phyloP scores from a whole-genome alignment of 768 basidiomycete genomes.

The Hysterangium stoloniferum region DNA sequence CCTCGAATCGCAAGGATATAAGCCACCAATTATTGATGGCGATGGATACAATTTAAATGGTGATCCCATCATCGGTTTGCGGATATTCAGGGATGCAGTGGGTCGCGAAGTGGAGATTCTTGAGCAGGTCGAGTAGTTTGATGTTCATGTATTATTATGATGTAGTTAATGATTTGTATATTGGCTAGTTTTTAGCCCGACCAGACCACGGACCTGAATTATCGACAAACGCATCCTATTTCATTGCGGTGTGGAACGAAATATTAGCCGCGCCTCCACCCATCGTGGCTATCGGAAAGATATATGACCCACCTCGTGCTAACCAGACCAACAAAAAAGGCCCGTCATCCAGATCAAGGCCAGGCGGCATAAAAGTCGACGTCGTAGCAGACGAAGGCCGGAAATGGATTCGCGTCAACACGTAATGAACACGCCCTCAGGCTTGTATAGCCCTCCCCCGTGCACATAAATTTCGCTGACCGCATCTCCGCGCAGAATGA shows the following conservation, averaged over 20 bases:
- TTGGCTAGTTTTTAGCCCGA: conserved; percentile 58
- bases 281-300: conserved; percentile 51
- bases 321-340: conserved; percentile 6
- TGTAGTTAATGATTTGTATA: background rate
- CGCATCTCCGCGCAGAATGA: conserved; percentile 46
- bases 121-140: conserved; percentile 29
- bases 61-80: conserved; percentile 30
- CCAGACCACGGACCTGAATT: conserved; percentile 38
- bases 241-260: conserved; percentile 79
- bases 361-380: conserved; percentile 62
- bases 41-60: background rate
- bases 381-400: conserved; percentile 68
- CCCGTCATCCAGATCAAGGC: conserved; percentile 17
- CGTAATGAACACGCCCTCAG: conserved; percentile 41
- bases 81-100: conserved; percentile 34
- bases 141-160: background rate
- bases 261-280: conserved; percentile 52
- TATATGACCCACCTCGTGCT: conserved; percentile 28
- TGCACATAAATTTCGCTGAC: background rate
- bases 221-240: conserved; percentile 74
- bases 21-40: conserved; percentile 12
- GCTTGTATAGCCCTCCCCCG: background rate
- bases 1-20: conserved; percentile 4
- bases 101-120: conserved; percentile 35
- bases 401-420: conserved; percentile 81